phyloP scores from a whole-genome alignment of 2,329 filamentous ascomycete genomes.

The Talaromyces piceae region DNA sequence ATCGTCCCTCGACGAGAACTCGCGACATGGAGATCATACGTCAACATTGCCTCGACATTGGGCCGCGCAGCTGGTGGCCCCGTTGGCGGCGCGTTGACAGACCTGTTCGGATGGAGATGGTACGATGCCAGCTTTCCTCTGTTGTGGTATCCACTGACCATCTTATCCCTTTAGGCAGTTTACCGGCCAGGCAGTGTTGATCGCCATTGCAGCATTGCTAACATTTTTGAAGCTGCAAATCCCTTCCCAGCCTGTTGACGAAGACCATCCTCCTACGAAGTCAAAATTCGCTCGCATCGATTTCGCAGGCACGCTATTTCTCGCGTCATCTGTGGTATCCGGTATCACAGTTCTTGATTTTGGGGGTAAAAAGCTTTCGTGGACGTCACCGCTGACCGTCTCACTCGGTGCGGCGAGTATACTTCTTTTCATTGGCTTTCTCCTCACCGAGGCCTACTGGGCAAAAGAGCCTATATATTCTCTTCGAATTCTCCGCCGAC shows the following conservation, averaged over 20 bases:
- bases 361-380: slow-evolving; percentile 37
- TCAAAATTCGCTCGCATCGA: slow-evolving; percentile 48
- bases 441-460: slow-evolving; percentile 24
- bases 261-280: slow-evolving; percentile 5
- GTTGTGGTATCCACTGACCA: background rate
- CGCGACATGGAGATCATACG: slow-evolving; percentile 43
- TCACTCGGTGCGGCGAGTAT: slow-evolving; percentile 14
- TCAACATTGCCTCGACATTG: slow-evolving; percentile 45
- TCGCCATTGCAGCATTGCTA: slow-evolving; percentile 44
- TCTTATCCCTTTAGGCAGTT: slow-evolving; percentile 41
- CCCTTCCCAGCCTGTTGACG: background rate
- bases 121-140: slow-evolving; percentile 20
- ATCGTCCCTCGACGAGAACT: slow-evolving; percentile 44
- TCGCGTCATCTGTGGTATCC: slow-evolving; percentile 37
- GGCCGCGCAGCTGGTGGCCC: slow-evolving; percentile 47
- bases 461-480: slow-evolving; percentile 31
- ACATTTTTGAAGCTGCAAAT: slow-evolving; percentile 37
- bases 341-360: slow-evolving; percentile 44
- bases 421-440: slow-evolving; percentile 16
- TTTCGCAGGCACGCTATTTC: slow-evolving; percentile 48
- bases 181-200: slow-evolving; percentile 48
- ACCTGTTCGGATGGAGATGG: slow-evolving; percentile 61
- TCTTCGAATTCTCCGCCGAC: slow-evolving; percentile 24
- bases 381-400: slow-evolving; percentile 19
- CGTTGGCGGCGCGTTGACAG: slow-evolving; percentile 54